phyloP scores from a whole-genome alignment of 352 stramenopile species.

The Pythium monospermum region DNA sequence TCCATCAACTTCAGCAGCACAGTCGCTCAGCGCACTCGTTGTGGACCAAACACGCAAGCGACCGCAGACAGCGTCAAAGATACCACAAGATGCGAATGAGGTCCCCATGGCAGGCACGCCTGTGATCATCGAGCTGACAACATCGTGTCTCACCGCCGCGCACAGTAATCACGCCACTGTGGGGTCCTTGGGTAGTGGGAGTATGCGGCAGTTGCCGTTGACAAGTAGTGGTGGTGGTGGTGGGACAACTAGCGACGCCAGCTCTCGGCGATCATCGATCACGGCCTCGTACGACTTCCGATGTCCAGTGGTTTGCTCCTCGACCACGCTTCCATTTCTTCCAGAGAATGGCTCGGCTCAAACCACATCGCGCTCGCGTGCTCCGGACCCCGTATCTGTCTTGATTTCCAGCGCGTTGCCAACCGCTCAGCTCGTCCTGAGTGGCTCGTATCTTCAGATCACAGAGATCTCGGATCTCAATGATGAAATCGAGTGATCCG shows the following conservation, averaged over 20 bases:
- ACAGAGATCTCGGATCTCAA: background rate
- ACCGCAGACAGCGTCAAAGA: background rate
- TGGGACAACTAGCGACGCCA: constrained; percentile 6
- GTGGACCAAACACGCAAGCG: background rate
- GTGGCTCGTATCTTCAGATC: constrained; percentile 2
- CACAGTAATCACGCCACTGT: background rate
- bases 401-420: constrained; percentile 13
- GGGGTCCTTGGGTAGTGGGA: background rate
- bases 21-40: constrained; percentile 9
- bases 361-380: no score
- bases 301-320: constrained; percentile 11
- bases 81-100: background rate
- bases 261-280: background rate
- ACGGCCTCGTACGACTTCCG: constrained; percentile 13
- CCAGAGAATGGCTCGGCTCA: no score
- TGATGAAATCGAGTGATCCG: no score
- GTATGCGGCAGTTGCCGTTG: background rate
- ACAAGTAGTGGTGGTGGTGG: no score
- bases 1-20: background rate
- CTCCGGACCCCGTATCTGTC: background rate
- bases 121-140: constrained; percentile 21
- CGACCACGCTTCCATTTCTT: no score
- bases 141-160: constrained; percentile 1
- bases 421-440: constrained; percentile 20
- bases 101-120: constrained; percentile 8